Conservation (phyloP, 768 basidiomycete genomes). For the Calocera cornea region DNA sequence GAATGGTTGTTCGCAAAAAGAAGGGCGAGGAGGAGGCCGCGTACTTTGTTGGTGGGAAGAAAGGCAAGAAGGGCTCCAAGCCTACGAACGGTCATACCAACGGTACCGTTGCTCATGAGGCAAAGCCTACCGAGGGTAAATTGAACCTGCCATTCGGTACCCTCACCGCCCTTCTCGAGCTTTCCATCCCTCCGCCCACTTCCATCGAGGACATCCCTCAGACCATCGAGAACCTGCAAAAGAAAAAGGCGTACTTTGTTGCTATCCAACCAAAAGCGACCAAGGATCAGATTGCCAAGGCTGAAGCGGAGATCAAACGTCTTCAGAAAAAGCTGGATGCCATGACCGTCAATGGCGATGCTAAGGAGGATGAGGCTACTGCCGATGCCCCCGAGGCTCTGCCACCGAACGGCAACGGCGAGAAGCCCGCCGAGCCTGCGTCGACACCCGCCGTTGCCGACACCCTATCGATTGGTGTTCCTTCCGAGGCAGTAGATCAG, state of each 20-base stretch:
- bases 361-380: background rate
- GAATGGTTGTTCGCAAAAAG: constrained; percentile 72
- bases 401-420: constrained; percentile 31
- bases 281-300: constrained; percentile 65
- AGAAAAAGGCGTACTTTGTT: constrained; percentile 89
- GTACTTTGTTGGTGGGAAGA: constrained; percentile 59
- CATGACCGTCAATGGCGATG: constrained; percentile 4
- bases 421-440: constrained; percentile 34
- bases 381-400: constrained; percentile 14
- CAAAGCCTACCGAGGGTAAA: constrained; percentile 18
- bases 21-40: constrained; percentile 75
- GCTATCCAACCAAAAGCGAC: constrained; percentile 79
- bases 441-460: constrained; percentile 30
- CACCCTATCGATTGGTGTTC: constrained; percentile 23
- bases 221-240: constrained; percentile 77
- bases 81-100: constrained; percentile 28
- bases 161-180: constrained; percentile 67
- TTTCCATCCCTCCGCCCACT: constrained; percentile 83
- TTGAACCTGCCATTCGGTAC: constrained; percentile 76
- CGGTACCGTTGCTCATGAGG: constrained; percentile 7
- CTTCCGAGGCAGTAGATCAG: constrained; percentile 31
- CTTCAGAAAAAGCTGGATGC: constrained; percentile 23
- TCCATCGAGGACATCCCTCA: constrained; percentile 64
- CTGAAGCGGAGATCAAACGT: constrained; percentile 57
- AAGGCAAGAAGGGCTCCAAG: constrained; percentile 52